Conservation (phyloP, 805 yeast species). For the Pichia heedii region DNA sequence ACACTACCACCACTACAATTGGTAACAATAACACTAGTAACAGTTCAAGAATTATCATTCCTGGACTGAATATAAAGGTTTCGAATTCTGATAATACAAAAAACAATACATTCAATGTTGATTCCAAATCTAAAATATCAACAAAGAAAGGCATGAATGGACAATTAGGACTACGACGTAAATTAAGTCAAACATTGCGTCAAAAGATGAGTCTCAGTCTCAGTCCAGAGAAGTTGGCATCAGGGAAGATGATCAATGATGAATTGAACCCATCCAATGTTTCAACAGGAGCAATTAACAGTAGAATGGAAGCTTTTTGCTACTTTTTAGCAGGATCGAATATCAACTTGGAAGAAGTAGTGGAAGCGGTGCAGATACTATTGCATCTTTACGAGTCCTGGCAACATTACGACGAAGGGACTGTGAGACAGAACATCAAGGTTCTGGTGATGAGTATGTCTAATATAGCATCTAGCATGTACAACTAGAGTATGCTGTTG, state of each 20-base stretch:
- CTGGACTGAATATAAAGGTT: background rate
- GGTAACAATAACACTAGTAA: background rate
- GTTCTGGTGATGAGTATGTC: background rate
- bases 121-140: background rate
- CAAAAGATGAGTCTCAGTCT: background rate
- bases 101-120: background rate
- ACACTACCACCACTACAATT: background rate
- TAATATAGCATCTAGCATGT: background rate
- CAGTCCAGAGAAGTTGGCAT: constrained; percentile 3
- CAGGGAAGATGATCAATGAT: background rate
- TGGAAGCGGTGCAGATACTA: constrained; percentile 78
- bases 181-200: constrained; percentile 3
- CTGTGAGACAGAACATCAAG: constrained; percentile 32
- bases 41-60: background rate
- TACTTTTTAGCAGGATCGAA: constrained; percentile 67
- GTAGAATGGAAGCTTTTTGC: constrained; percentile 47
- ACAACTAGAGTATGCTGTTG: no score
- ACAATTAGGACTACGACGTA: constrained; percentile 5
- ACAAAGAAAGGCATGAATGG: background rate
- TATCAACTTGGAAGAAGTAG: constrained; percentile 66
- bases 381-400: constrained; percentile 75
- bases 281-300: constrained; percentile 8
- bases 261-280: background rate
- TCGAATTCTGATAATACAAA: background rate
- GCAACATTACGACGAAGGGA: constrained; percentile 73